phyloP scores from a whole-genome alignment of 2,329 filamentous ascomycete genomes.

The Fusarium sp. region DNA sequence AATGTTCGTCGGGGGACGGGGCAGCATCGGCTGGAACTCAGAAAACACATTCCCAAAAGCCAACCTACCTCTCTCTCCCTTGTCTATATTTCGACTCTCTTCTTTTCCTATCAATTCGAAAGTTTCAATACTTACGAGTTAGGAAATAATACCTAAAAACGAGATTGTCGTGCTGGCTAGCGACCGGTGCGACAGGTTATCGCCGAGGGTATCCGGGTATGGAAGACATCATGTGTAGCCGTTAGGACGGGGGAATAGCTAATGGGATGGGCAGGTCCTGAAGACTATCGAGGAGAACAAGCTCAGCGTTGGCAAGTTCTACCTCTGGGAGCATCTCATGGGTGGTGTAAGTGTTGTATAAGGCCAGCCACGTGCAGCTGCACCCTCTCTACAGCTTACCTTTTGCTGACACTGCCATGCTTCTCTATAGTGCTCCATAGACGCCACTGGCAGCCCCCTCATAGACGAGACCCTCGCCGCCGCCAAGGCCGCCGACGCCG shows the following conservation, averaged over 20 bases:
- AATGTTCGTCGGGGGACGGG: slow-evolving; percentile 41
- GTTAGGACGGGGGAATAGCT: not conserved
- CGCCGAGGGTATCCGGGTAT: slow-evolving; percentile 86
- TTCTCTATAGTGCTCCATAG: slow-evolving; percentile 80
- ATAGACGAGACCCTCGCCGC: slow-evolving; percentile 86
- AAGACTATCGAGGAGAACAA: slow-evolving; percentile 80
- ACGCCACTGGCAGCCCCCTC: slow-evolving; percentile 81
- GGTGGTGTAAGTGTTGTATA: slow-evolving; percentile 77
- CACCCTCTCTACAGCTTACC: not conserved
- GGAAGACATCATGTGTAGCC: not conserved
- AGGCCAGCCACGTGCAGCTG: not conserved
- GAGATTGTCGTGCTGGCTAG: slow-evolving; percentile 86
- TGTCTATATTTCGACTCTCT: not conserved
- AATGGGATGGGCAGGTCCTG: slow-evolving; percentile 70
- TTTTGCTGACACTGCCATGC: not conserved
- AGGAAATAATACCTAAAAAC: slow-evolving; percentile 70
- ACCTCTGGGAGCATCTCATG: slow-evolving; percentile 89
- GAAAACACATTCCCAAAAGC: slow-evolving; percentile 22
- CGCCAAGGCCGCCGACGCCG: slow-evolving; percentile 87
- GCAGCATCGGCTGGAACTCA: slow-evolving; percentile 37
- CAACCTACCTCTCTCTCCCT: slow-evolving; percentile 14
- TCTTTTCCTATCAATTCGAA: not conserved
- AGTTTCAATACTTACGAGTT: not conserved
- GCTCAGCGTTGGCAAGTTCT: slow-evolving; percentile 80
- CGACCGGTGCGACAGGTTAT: slow-evolving; percentile 84